phyloP scores from a whole-genome alignment of 73 alveolate species.

The Symbiodinium natans region DNA sequence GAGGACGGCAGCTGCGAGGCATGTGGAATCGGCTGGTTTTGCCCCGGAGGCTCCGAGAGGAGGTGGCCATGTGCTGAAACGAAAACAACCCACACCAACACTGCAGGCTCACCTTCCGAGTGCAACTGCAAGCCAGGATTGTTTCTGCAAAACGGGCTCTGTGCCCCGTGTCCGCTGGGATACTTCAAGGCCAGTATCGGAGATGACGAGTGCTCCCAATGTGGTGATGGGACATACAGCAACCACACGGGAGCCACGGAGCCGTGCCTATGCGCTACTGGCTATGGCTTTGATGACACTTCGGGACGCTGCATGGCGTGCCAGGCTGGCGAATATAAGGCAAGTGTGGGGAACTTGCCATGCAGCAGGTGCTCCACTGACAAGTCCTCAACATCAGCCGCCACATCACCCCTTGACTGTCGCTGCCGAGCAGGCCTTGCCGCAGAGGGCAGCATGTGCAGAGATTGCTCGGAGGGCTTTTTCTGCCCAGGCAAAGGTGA shows the following conservation, averaged over 20 bases:
- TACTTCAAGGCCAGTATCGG: neutral
- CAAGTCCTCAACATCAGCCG: neutral
- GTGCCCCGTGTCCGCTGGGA: neutral
- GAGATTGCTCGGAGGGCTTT: neutral
- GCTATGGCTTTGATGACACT: neutral
- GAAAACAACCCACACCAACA: neutral
- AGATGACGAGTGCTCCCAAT: neutral
- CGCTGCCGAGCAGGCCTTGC: neutral
- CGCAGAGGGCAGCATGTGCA: neutral
- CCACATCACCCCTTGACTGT: neutral
- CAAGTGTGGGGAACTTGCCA: neutral
- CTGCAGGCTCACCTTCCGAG: neutral
- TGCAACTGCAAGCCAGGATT: neutral
- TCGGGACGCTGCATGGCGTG: neutral
- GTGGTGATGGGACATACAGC: neutral
- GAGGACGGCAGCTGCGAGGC: constrained; percentile 6
- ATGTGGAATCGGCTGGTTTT: constrained; percentile 18
- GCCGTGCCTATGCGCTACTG: neutral
- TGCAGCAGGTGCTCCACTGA: neutral
- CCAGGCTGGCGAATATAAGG: neutral
- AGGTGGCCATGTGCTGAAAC: neutral
- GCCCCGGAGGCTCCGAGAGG: neutral
- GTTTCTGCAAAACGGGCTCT: neutral
- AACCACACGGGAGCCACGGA: neutral
- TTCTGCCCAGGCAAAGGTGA: constrained; percentile 5